Percentiles rank a stretch among this genome's conserved stretches.
Conservation (phyloP, 139 green algal species). For the Micractinium conductrix region DNA sequence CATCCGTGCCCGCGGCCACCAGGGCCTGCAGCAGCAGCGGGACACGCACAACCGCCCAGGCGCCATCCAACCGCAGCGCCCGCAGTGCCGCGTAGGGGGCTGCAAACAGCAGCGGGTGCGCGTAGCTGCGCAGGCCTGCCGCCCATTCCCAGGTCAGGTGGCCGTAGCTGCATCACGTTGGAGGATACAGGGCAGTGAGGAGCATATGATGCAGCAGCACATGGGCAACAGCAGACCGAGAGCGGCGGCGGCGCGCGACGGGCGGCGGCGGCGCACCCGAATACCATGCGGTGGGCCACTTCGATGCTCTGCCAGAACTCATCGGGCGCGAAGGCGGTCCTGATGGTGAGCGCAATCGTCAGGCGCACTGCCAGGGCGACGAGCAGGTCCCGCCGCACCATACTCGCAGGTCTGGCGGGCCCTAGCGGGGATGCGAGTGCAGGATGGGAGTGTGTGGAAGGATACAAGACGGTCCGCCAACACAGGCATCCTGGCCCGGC, state of each 20-base stretch:
- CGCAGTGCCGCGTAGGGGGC: slow-evolving; percentile 51
- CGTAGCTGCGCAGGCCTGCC: slow-evolving; percentile 59
- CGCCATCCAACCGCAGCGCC: slow-evolving; percentile 29
- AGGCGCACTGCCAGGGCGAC: slow-evolving; percentile 2
- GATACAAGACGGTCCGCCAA: too few species aligned
- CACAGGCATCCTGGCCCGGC: too few species aligned
- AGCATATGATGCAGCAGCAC: background rate
- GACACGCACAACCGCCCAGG: slow-evolving; percentile 29
- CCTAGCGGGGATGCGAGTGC: too few species aligned
- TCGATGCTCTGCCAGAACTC: slow-evolving; percentile 81
- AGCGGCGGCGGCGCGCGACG: background rate
- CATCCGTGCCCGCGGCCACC: slow-evolving; percentile 54
- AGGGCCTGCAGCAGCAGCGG: slow-evolving; percentile 60
- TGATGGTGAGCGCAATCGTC: slow-evolving; percentile 41
- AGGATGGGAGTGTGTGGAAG: too few species aligned
- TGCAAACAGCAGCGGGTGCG: slow-evolving; percentile 74
- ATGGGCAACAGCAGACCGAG: too few species aligned
- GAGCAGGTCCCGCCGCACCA: too few species aligned
- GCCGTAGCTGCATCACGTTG: slow-evolving; percentile 59
- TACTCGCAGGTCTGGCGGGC: too few species aligned
- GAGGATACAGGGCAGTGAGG: background rate
- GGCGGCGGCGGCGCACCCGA: slow-evolving; percentile 53
- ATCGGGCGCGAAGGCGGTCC: slow-evolving; percentile 77
- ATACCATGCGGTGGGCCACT: slow-evolving; percentile 71
- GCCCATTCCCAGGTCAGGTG: slow-evolving; percentile 81